A percentile compares a stretch with the other conserved stretches of the same genome.
Evolutionary conservation across 805 yeast genomes (phyloP).

Genomic region (Yarrowia osloensis): DNA sequence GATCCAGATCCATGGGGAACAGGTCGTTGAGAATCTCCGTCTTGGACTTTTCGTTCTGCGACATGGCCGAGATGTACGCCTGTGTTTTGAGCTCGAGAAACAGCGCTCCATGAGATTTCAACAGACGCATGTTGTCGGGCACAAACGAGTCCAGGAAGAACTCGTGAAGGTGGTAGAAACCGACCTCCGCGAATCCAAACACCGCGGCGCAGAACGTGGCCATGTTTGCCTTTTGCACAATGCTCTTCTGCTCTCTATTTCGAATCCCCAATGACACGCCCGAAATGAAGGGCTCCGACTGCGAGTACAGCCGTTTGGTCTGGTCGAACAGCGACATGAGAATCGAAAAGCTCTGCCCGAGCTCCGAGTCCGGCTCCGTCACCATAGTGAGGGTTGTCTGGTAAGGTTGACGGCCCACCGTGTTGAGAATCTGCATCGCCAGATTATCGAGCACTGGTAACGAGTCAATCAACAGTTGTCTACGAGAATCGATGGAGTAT

Average conservation of each 20-base stretch:
- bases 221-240: constrained; percentile 80
- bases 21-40: constrained; percentile 71
- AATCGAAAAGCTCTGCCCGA: constrained; percentile 59
- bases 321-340: constrained; percentile 77
- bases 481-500: constrained; percentile 45
- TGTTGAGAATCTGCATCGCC: constrained; percentile 74
- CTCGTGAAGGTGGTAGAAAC: constrained; percentile 82
- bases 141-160: constrained; percentile 85
- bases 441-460: constrained; percentile 78
- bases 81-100: constrained; percentile 91
- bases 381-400: constrained; percentile 73
- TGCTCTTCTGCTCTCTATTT: constrained; percentile 49
- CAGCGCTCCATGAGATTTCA: constrained; percentile 78
- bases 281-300: constrained; percentile 66
- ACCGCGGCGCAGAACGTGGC: constrained; percentile 88
- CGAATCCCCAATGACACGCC: constrained; percentile 55
- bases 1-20: constrained; percentile 65
- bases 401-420: constrained; percentile 71
- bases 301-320: constrained; percentile 66
- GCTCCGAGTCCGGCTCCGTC: constrained; percentile 64
- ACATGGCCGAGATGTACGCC: constrained; percentile 86
- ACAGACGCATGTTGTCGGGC: constrained; percentile 63
- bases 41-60: constrained; percentile 57
- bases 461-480: constrained; percentile 31
- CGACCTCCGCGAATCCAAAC: constrained; percentile 79